Base-by-base conservation (phyloP, 2,329 filamentous ascomycete genomes). In the Pseudogymnoascus pannorum region DNA sequence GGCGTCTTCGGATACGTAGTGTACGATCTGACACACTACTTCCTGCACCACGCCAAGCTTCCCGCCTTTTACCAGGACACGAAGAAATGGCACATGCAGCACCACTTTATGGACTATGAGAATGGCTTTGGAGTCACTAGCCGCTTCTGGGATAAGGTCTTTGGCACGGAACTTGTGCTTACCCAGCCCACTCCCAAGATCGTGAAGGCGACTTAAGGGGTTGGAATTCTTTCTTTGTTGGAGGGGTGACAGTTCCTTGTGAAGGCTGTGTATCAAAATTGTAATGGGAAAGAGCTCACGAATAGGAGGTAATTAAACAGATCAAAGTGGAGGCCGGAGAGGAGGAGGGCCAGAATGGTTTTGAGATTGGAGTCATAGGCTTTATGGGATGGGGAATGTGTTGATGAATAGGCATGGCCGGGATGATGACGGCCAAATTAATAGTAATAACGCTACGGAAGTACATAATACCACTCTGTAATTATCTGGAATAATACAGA, bases 21-120 rank as follows among this genome's bases (percentile, higher is more conserved):
- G 80, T 99, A 99, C 77, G 94, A 99, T 74, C 72, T 97, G 78
- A 99, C 94, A 1, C 94, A 99, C 75, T 99, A 97, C 81, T 99
- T 99, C 82, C 83, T 99, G 38, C 94, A 99, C 75, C 94, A 99
- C 78, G 85, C 89, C 77, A 95, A 91, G 69, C 85, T 99, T 2
- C 94, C 94, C 14, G 77, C 87, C 1, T 96, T 91, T 82, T 97
- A 95, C 78, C 90, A 89, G 76, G 81, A 86, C 66, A 84, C 97
- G 69, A 99, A 99, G 86, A 97, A 96, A 76, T 96, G 97, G 72
- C 94, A 99, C 73, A 86, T 99, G 29, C 86, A 92, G 73, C 94
- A 99, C 74, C 94, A 99, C 77, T 99, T 97, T 75, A 91, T 94
- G 64, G 94, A 99, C 74, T 99, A 95, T 73, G 89, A 99, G 75